A percentile compares a stretch with the other conserved stretches of the same genome.
Evolutionary conservation across 345 rosid species (phyloP).

Genomic region (Nephelium lappaceum): DNA sequence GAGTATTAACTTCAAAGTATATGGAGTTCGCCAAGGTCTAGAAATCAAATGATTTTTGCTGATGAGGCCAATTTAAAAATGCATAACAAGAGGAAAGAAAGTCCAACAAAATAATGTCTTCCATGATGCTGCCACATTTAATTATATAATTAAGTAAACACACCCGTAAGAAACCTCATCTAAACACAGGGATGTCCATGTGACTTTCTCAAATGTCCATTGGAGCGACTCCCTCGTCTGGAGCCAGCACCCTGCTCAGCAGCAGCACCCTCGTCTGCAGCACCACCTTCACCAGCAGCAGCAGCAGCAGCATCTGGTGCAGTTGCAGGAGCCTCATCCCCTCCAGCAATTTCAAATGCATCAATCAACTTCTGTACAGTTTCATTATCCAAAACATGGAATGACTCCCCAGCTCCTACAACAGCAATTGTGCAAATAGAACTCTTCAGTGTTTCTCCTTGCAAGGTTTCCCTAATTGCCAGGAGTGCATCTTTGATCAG

Average conservation of each 20-base stretch:
- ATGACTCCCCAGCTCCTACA: constrained; percentile 80
- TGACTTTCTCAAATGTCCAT: constrained; percentile 69
- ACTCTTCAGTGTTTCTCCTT: constrained; percentile 90
- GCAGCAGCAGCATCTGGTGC: constrained; percentile 52
- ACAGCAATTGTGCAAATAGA: constrained; percentile 90
- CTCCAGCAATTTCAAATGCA: constrained; percentile 72
- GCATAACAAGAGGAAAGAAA: constrained; percentile 23
- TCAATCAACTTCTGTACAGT: constrained; percentile 80
- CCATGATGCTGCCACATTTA: constrained; percentile 23
- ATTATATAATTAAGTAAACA: constrained; percentile 22
- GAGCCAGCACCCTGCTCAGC: constrained; percentile 44
- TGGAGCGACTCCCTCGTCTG: constrained; percentile 69
- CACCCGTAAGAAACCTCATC: constrained; percentile 23
- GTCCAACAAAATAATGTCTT: constrained; percentile 29
- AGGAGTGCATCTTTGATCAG: constrained; percentile 86
- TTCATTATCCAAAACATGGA: constrained; percentile 86
- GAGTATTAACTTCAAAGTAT: not conserved
- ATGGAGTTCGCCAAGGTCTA: constrained; percentile 16
- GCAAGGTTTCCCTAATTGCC: constrained; percentile 93
- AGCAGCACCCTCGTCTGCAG: constrained; percentile 34
- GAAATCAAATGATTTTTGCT: constrained; percentile 24
- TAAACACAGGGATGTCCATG: constrained; percentile 17
- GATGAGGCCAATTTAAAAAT: constrained; percentile 27
- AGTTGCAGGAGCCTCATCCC: constrained; percentile 58
- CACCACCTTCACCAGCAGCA: constrained; percentile 40